Conservation (phyloP, 2,329 filamentous ascomycete species). For the Cladosporium colombiae region DNA sequence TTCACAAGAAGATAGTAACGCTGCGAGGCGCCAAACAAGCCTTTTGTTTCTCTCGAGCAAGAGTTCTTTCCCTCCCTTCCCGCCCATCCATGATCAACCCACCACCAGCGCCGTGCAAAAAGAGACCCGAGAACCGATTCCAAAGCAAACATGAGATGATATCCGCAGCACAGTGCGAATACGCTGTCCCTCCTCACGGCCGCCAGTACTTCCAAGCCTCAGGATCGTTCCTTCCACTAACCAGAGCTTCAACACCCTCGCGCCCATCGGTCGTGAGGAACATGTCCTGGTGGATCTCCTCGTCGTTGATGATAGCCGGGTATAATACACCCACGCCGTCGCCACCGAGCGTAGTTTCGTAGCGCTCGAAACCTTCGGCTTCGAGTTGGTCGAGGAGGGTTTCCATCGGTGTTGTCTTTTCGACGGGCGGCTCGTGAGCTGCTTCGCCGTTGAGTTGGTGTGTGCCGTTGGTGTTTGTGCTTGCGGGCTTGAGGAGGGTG, state of each 20-base stretch:
- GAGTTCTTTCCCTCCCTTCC: neutral
- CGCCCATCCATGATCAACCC: neutral
- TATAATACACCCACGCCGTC: constrained; percentile 93
- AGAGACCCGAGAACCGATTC: neutral
- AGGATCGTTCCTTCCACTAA: constrained; percentile 54
- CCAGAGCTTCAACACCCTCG: constrained; percentile 82
- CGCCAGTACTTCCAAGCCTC: constrained; percentile 42
- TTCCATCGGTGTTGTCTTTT: constrained; percentile 45
- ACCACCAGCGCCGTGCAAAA: neutral
- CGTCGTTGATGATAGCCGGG: constrained; percentile 87
- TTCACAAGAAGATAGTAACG: too few relatives aligned
- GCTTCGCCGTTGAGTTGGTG: constrained; percentile 30
- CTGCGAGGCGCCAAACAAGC: neutral
- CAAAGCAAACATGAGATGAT: neutral
- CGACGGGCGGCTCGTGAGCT: constrained; percentile 7
- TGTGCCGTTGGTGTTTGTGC: constrained; percentile 4
- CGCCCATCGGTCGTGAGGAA: constrained; percentile 82
- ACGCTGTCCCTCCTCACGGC: constrained; percentile 9
- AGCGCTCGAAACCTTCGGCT: constrained; percentile 71
- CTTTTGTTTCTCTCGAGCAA: neutral
- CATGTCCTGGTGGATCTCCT: constrained; percentile 89
- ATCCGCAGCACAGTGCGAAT: neutral
- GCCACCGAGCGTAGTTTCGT: constrained; percentile 86
- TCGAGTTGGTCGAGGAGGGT: constrained; percentile 63
- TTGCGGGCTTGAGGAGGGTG: constrained; percentile 74